Evolutionary conservation across 352 stramenopile species (phyloP).

Genomic region (Phytophthora citricola): DNA sequence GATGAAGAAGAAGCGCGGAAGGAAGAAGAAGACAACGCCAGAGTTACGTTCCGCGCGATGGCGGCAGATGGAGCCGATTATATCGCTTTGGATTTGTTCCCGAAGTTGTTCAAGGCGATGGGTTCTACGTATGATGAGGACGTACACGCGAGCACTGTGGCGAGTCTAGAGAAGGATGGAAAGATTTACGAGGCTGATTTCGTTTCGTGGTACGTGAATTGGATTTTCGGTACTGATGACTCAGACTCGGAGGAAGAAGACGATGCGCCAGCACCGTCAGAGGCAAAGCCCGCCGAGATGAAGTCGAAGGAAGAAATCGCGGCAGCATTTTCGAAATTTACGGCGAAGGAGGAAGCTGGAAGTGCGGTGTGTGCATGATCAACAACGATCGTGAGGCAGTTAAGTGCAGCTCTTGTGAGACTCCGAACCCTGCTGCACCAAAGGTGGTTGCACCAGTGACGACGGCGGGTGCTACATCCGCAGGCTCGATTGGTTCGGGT

Average conservation of each 20-base stretch:
- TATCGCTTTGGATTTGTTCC: conserved; percentile 50
- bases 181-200: conserved; percentile 63
- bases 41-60: conserved; percentile 50
- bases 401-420: conserved; percentile 60
- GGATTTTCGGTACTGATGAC: conserved; percentile 65
- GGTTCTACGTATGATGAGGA: conserved; percentile 67
- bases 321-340: conserved; percentile 56
- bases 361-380: conserved; percentile 60
- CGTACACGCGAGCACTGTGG: conserved; percentile 47
- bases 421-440: conserved; percentile 52
- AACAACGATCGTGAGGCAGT: conserved; percentile 44
- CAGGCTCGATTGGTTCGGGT: conserved; percentile 43
- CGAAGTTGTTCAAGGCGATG: conserved; percentile 65
- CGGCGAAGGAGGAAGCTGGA: conserved; percentile 62
- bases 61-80: conserved; percentile 32
- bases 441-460: conserved; percentile 33
- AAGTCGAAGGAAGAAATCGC: conserved; percentile 65
- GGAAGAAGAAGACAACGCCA: conserved; percentile 67
- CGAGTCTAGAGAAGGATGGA: conserved; percentile 53
- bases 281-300: conserved; percentile 34
- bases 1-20: conserved; percentile 71
- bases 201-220: conserved; percentile 67
- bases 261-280: conserved; percentile 14
- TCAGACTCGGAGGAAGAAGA: conserved; percentile 51
- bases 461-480: conserved; percentile 14